Conservation (phyloP, 2,329 filamentous ascomycete species). For the Aspergillus sp. region DNA sequence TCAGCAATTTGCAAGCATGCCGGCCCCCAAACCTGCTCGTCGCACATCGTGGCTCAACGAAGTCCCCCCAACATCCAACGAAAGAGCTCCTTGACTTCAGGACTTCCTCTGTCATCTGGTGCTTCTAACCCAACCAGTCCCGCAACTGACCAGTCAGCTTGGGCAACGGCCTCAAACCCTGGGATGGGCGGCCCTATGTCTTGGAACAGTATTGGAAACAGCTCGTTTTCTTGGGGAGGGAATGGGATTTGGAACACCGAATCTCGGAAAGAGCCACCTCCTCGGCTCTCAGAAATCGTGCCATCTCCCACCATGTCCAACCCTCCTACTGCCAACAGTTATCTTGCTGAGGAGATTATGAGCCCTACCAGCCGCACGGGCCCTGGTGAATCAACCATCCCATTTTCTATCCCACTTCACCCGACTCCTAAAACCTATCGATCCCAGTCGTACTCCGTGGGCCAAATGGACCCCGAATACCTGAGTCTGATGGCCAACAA, state of each 20-base stretch:
- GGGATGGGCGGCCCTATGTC: conserved; percentile 36
- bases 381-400: conserved; percentile 57
- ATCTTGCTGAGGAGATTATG: conserved; percentile 52
- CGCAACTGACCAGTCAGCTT: conserved; percentile 56
- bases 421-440: conserved; percentile 89
- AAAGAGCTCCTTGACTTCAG: conserved; percentile 68
- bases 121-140: conserved; percentile 79
- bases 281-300: conserved; percentile 68
- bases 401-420: conserved; percentile 81
- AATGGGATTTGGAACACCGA: conserved; percentile 79
- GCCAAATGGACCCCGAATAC: conserved; percentile 72
- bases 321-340: conserved; percentile 45
- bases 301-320: conserved; percentile 66
- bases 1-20: conserved; percentile 44
- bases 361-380: conserved; percentile 42
- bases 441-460: conserved; percentile 94
- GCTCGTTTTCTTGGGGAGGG: conserved; percentile 61
- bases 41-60: conserved; percentile 86
- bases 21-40: conserved; percentile 59
- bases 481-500: conserved; percentile 29
- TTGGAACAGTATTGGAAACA: conserved; percentile 42
- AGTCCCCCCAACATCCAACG: conserved; percentile 64
- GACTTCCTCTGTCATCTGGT: conserved; percentile 71
- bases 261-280: conserved; percentile 67
- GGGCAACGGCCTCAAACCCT: conserved; percentile 35